phyloP scores from a whole-genome alignment of 108 stramenopile species.

The Cylindrotheca fusiformis region DNA sequence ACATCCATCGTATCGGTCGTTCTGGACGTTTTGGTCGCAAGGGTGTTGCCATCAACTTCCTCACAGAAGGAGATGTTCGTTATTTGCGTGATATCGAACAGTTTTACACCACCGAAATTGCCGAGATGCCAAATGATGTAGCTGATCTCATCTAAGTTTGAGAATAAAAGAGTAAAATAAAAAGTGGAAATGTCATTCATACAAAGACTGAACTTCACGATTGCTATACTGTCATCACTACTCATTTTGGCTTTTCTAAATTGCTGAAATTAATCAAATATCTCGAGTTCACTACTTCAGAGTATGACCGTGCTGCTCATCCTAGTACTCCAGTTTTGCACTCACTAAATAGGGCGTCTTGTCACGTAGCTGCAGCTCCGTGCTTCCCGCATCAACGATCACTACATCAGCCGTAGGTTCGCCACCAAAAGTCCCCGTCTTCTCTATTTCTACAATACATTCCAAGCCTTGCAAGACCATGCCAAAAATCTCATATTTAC shows the following conservation, averaged over 20 bases:
- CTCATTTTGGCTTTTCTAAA: too few relatives aligned
- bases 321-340: constrained; percentile 1
- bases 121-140: constrained; percentile 97
- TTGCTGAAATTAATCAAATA: too few relatives aligned
- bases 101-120: constrained; percentile 99
- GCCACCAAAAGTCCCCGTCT: constrained; percentile 71
- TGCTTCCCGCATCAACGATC: constrained; percentile 80
- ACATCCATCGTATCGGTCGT: constrained; percentile 99
- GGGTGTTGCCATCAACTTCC: constrained; percentile 99
- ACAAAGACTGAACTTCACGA: too few relatives aligned
- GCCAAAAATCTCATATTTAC: constrained; percentile 78
- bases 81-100: constrained; percentile 99
- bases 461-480: constrained; percentile 71
- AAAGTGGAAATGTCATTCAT: constrained; percentile 6
- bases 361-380: constrained; percentile 31
- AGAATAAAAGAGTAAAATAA: constrained; percentile 12
- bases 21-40: constrained; percentile 99
- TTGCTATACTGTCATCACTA: too few relatives aligned
- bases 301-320: not conserved
- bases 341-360: constrained; percentile 19
- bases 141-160: constrained; percentile 84
- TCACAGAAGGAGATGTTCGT: constrained; percentile 95
- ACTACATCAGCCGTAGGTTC: constrained; percentile 44
- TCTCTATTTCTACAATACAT: constrained; percentile 64
- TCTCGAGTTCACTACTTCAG: not conserved